Percentiles rank a stretch among this genome's conserved stretches.
phyloP scores from a whole-genome alignment of 345 rosid genomes.

The Murraya koenigii region DNA sequence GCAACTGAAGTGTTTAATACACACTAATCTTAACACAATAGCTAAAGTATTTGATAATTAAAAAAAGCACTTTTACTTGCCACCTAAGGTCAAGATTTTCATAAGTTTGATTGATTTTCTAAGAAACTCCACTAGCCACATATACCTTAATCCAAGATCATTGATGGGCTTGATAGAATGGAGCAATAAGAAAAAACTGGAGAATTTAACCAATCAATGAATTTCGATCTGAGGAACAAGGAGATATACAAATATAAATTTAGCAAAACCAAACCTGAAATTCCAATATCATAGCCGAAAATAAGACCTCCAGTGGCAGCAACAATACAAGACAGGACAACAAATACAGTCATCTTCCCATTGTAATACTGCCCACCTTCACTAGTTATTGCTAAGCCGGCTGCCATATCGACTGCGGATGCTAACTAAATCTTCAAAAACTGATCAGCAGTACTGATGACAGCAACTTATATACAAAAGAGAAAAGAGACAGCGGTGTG shows the following conservation, averaged over 20 bases:
- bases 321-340: conserved; percentile 67
- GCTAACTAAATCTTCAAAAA: conserved; percentile 6
- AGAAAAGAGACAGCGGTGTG: not conserved
- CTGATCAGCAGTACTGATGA: not conserved
- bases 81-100: too few species aligned
- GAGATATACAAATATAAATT: too few species aligned
- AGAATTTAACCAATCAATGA: too few species aligned
- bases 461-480: not conserved
- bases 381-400: conserved; percentile 25
- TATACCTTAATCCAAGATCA: too few species aligned
- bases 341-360: conserved; percentile 59
- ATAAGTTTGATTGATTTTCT: too few species aligned
- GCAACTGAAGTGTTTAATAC: too few species aligned
- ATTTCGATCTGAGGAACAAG: not conserved
- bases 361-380: conserved; percentile 30
- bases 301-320: conserved; percentile 92
- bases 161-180: too few species aligned
- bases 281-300: conserved; percentile 87
- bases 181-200: too few species aligned
- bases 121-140: too few species aligned
- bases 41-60: too few species aligned
- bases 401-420: conserved; percentile 40
- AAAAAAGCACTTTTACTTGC: too few species aligned
- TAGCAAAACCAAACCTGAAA: conserved; percentile 59
- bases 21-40: rapidly evolving